Base-by-base conservation (phyloP, 2,329 filamentous ascomycete genomes). In the Pseudocercospora fuligena region DNA sequence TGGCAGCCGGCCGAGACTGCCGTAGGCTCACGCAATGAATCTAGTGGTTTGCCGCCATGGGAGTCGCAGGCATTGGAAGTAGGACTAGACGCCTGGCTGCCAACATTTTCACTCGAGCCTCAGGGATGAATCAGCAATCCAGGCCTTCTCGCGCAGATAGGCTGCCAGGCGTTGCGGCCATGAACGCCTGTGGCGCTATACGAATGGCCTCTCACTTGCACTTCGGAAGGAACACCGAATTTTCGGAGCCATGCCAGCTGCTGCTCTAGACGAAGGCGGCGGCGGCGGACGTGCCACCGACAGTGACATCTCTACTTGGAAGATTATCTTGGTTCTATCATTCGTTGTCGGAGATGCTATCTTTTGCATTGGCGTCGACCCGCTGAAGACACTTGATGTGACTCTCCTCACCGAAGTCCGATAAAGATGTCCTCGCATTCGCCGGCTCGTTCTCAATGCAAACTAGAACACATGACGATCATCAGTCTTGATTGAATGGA, bases 1-100 rank as follows among this genome's bases (percentile, higher is more conserved):
- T 73, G 71, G 71, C 71, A 73, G 57, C 71, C 71, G 23, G 70
- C 70, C n/a, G 71, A 73, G 46, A 73, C 71, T 27, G 71, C 70
- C 40, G 67, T 73, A 7, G 71, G 70, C 5, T 70, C 69, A 27
- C 60, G 69, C 40, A 69, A 65, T 54, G 70, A 72, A 49, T 68
- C 68, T 12, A 68, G 66, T 21, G 70, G 68, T 40, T 33, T 73
- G 36, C 71, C 71, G 40, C 71, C 71, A 31, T 73, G 71, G 71
- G 71, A 73, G 43, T 69, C 68, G 12, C 69, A 64, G 16, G 66
- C 64, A 23, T 54, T 72, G n/a, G 71, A 73, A 27, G 70, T 68
- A 19, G 68, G 68, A 64, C 66, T 73, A 36, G 71, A 73, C 51
- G 71, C 71, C 25, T 73, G 71, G 71, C 56, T 73, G 12, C 68